A percentile compares a stretch with the other conserved stretches of the same genome.
phyloP scores from a whole-genome alignment of 495 filamentous ascomycete genomes.

The Aspergillus ostianus region DNA sequence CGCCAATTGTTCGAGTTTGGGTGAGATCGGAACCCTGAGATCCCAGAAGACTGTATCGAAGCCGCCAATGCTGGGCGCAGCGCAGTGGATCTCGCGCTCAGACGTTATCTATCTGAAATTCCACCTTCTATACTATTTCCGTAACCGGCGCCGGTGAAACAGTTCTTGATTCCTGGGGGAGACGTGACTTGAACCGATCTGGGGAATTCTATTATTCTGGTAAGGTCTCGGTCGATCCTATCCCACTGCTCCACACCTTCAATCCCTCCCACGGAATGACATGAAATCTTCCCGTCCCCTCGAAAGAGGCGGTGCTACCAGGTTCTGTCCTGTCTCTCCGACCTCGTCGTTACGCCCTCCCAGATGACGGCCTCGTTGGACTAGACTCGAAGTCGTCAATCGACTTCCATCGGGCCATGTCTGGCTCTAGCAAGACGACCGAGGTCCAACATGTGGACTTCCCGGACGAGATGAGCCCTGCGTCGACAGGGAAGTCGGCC shows the following conservation, averaged over 20 bases:
- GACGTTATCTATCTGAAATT: no score
- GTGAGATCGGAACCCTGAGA: no score
- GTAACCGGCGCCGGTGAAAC: background rate
- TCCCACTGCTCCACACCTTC: background rate
- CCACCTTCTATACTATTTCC: background rate
- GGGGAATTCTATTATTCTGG: background rate
- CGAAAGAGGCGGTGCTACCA: no score
- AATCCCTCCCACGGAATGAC: background rate
- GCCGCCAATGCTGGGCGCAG: no score
- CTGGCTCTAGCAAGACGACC: background rate
- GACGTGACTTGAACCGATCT: background rate
- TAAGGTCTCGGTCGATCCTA: background rate
- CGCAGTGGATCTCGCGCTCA: no score
- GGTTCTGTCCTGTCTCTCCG: no score
- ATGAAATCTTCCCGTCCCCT: background rate
- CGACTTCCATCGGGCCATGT: slow-evolving; percentile 8
- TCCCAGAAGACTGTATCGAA: no score
- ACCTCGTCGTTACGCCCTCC: no score
- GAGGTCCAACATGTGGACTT: slow-evolving; percentile 27
- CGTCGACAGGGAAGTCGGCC: slow-evolving; percentile 12
- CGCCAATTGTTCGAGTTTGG: no score
- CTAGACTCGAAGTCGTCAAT: background rate
- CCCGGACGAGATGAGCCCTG: background rate
- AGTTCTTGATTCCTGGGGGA: background rate
- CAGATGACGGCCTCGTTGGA: no score